These are phyloP conservation scores for Coprinopsis strossmayeri DNA, from an alignment of 768 basidiomycete genomes.

Conservation along the genomic window DNA sequence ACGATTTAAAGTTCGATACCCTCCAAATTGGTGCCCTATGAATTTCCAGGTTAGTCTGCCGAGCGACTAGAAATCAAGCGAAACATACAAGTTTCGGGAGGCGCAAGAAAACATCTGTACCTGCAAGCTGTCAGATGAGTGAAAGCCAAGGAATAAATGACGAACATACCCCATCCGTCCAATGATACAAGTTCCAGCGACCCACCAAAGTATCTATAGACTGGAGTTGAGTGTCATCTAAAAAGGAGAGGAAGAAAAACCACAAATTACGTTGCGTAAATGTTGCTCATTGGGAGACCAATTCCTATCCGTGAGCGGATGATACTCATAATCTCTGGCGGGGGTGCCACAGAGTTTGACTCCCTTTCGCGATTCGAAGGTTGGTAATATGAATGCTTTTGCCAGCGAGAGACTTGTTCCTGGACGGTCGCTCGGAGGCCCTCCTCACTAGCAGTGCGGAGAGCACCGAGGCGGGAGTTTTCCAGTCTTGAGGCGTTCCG, in stretches of 20 bases:
- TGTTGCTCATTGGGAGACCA: constrained; percentile 85
- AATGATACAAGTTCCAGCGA: constrained; percentile 71
- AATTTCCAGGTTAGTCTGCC: background rate
- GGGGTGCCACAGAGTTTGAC: constrained; percentile 10
- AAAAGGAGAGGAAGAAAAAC: background rate
- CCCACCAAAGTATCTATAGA: constrained; percentile 72
- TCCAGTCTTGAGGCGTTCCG: constrained; percentile 70
- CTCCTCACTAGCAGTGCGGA: constrained; percentile 54
- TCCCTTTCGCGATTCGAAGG: constrained; percentile 24
- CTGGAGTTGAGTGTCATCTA: background rate
- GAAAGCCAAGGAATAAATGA: too few relatives aligned
- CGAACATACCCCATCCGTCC: constrained; percentile 81
- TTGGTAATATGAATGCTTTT: constrained; percentile 19
- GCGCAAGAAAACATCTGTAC: constrained; percentile 77
- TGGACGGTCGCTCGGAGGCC: constrained; percentile 75
- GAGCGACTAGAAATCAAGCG: background rate
- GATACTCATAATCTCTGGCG: constrained; percentile 38
- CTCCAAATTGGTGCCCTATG: constrained; percentile 78
- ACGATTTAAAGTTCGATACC: constrained; percentile 63
- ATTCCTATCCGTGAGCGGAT: constrained; percentile 69
- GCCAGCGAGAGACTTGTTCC: constrained; percentile 62
- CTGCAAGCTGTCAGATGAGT: constrained; percentile 38
- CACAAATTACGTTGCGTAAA: constrained; percentile 65
- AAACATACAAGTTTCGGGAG: constrained; percentile 69
- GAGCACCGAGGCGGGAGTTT: constrained; percentile 56